Base-by-base conservation (phyloP, 2,329 filamentous ascomycete genomes). In the Rutstroemia sydowiana region DNA sequence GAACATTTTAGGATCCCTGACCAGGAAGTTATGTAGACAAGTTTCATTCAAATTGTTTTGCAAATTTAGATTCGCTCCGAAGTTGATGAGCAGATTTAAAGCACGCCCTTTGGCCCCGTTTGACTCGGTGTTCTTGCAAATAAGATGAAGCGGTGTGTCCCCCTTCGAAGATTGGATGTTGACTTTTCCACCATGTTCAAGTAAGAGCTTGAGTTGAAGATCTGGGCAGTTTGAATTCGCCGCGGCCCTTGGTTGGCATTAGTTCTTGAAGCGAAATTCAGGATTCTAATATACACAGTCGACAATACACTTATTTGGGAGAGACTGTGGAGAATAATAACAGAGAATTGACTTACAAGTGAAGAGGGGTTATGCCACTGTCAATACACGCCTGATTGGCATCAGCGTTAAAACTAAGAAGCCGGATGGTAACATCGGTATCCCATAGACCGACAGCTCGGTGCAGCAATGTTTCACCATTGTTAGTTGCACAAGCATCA, bases 181-280 rank as follows among this genome's bases (percentile, higher is more conserved):
- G n/a, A 48, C 43, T 40, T 58, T 45, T 20, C 47, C 55, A 11
- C 53, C 57, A 34, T 52, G 41, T 14, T 30, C 40, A 8, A 55
- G 43, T n/a, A 53, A 23, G 8, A 45, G 21, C 21, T 31, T 18
- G 2, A 48, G 23, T 16, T 47, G 21, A 3, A 23, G 20, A 5
- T 36, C 4, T 7, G 45, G 26, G 16, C 10, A 6, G 5, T 16
- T 0, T 14, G 9, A 30, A 11, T 48, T 40, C 2, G 20, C 13
- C n/a, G 31, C 13, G 18, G 26, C 23, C 18, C 36, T 48, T 14
- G 11, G 4, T 13, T 28, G 8, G 20, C 4, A 39, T 41, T 8
- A 48, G 45, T 20, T 2, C 11, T 5, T 3, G 8, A 16, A 20
- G 13, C 10, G 10, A 10, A n/a, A 41, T 23, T 20, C 5, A 13